Evolutionary conservation across 2,329 filamentous ascomycete species (phyloP), one percentile per base, ranked within the genome.

Genomic region (Fusarium globosum): DNA sequence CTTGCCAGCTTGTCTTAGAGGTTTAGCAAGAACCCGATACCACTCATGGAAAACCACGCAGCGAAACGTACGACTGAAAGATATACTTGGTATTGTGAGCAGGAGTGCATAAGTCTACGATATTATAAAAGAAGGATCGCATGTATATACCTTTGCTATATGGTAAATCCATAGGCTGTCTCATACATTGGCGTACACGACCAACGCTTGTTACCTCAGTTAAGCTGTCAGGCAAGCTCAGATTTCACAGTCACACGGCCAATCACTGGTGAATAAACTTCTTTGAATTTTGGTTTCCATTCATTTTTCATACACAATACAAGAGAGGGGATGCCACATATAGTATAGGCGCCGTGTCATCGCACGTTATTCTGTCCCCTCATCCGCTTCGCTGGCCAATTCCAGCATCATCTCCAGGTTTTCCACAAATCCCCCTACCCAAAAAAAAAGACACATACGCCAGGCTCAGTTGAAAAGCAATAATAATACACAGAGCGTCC

Each of bases 271-370:
- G 21, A 8, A 20, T 28, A n/a, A 23, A 39, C 7, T 45, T 26
- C 4, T 56, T 79, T 71, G 36, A 72, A 71, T 73, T 45, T 51
- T 46, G 72, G 55, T 48, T 63, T 74, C 62, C 51, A 73, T 74
- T 62, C 55, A 41, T 69, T 73, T 72, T 70, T 74, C 45, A 58
- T 79, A 74, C 66, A 77, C 68, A 75, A 77, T 80, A 80, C 80
- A 81, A 82, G 82, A 83, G 82, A 83, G 81, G 81, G 80, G 81
- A 82, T 82, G 81, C 78, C 81, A 82, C 76, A 73, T 76, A 64
- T 62, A 62, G 74, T 62, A 61, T 68, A 78, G 78, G 78, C 75
- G 73, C 55, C 61, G 68, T 77, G 79, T 78, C 74, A 61, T 69
- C 60, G 71, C 78, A 79, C 68, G 65, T 60, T 65, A 52, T 69